A percentile compares a stretch with the other conserved stretches of the same genome.
Evolutionary conservation across 2,329 filamentous ascomycete genomes (phyloP).

Genomic region (Macrophomina phaseolina): DNA sequence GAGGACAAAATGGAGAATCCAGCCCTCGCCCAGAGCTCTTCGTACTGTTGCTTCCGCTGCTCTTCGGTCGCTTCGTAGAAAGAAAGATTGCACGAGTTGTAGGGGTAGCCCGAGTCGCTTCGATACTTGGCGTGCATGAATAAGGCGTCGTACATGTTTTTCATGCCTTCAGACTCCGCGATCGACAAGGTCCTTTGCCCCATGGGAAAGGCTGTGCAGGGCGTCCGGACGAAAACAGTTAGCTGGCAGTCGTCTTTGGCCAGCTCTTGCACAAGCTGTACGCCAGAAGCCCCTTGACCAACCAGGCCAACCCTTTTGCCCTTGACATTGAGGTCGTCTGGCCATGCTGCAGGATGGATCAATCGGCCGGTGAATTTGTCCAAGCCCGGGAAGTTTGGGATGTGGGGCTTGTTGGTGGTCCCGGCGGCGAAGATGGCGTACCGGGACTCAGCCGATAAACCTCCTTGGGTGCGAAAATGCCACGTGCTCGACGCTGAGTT

Average conservation of each 20-base stretch:
- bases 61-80: constrained; percentile 32
- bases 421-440: constrained; percentile 53
- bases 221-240: constrained; percentile 26
- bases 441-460: constrained; percentile 36
- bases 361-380: constrained; percentile 19
- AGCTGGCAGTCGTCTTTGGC: neutral
- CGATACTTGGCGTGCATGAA: no score
- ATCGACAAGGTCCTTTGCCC: constrained; percentile 32
- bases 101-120: no score
- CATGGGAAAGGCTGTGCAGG: constrained; percentile 38
- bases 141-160: constrained; percentile 3
- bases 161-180: constrained; percentile 32
- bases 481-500: no score
- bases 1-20: constrained; percentile 46
- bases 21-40: constrained; percentile 29
- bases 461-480: no score
- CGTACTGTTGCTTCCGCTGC: neutral
- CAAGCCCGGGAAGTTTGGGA: constrained; percentile 44
- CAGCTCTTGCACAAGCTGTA: constrained; percentile 32
- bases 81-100: neutral
- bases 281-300: constrained; percentile 22
- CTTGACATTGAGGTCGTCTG: constrained; percentile 16
- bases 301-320: constrained; percentile 24
- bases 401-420: constrained; percentile 34
- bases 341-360: constrained; percentile 15